These are phyloP conservation scores for Rickenella mellea DNA, from an alignment of 768 basidiomycete species.

Conservation along the genomic window DNA sequence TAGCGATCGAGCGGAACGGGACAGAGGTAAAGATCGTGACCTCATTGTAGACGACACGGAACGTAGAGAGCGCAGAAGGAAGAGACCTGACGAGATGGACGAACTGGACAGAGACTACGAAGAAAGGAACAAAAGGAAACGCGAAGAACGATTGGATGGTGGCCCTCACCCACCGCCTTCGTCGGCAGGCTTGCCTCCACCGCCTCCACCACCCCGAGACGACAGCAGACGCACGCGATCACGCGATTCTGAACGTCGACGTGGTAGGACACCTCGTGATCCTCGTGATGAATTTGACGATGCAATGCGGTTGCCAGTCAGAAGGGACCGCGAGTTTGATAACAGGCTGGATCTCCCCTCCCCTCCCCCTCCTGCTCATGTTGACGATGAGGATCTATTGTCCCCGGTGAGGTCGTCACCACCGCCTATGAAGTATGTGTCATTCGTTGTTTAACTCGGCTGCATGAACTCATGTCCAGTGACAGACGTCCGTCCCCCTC, in stretches of 20 bases:
- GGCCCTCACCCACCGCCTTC: constrained; percentile 34
- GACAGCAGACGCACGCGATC: constrained; percentile 46
- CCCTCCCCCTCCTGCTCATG: too few species aligned
- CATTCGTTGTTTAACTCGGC: constrained; percentile 4
- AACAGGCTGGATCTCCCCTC: constrained; percentile 28
- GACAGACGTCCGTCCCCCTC: constrained; percentile 60
- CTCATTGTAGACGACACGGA: constrained; percentile 48
- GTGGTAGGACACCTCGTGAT: constrained; percentile 39
- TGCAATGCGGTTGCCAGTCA: constrained; percentile 24
- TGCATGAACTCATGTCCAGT: constrained; percentile 6
- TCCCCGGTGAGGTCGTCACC: too few species aligned
- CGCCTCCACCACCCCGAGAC: constrained; percentile 31
- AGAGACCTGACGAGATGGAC: constrained; percentile 55
- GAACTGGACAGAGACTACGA: constrained; percentile 35
- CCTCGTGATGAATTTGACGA: constrained; percentile 59
- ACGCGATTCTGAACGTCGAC: constrained; percentile 40
- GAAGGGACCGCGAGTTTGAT: constrained; percentile 34
- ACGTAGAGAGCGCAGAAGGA: constrained; percentile 45
- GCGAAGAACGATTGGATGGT: constrained; percentile 42
- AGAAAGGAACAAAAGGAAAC: constrained; percentile 58
- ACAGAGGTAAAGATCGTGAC: constrained; percentile 36
- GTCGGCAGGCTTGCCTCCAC: constrained; percentile 33
- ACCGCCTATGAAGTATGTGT: constrained; percentile 38
- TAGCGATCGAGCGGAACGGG: constrained; percentile 19
- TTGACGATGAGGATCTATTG: constrained; percentile 32